Percentiles rank a stretch among this genome's conserved stretches.
These are phyloP conservation scores for Inga oerstediana DNA, from an alignment of 306 rosid genomes.

Conservation along the genomic window DNA sequence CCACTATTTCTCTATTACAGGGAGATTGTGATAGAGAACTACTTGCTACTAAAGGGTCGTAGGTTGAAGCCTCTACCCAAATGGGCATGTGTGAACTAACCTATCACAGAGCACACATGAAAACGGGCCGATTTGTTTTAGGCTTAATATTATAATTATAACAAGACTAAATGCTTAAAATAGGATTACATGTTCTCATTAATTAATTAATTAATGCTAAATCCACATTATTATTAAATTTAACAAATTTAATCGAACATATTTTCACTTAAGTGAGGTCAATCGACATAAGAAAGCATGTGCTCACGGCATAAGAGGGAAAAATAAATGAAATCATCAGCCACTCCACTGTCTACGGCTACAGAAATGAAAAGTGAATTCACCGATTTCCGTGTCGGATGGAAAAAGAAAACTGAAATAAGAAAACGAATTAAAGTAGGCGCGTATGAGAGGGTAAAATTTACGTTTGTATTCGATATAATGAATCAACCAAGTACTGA, in stretches of 20 bases:
- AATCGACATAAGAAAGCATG: background rate
- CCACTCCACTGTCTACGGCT: background rate
- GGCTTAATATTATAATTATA: too few relatives aligned
- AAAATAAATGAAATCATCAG: slow-evolving; percentile 1
- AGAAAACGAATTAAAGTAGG: background rate
- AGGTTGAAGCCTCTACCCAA: too few relatives aligned
- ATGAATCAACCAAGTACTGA: slow-evolving; percentile 27
- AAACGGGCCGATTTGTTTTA: too few relatives aligned
- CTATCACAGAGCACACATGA: too few relatives aligned
- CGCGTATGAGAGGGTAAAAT: slow-evolving; percentile 36
- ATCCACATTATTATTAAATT: background rate
- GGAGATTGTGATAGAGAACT: too few relatives aligned
- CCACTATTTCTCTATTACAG: too few relatives aligned
- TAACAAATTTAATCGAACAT: background rate
- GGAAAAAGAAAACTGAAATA: background rate
- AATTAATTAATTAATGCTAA: background rate
- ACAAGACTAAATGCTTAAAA: background rate
- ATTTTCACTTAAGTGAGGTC: slow-evolving; percentile 6
- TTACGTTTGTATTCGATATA: slow-evolving; percentile 18
- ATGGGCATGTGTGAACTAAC: too few relatives aligned
- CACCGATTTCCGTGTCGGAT: background rate
- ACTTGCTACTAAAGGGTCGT: too few relatives aligned
- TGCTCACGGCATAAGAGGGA: background rate
- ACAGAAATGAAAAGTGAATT: slow-evolving; percentile 2
- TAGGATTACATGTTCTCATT: too few relatives aligned